A percentile compares a stretch with the other conserved stretches of the same genome.
These are phyloP conservation scores for Dactylellina parvicollis DNA, from an alignment of 2,329 filamentous ascomycete species.

Conservation along the genomic window DNA sequence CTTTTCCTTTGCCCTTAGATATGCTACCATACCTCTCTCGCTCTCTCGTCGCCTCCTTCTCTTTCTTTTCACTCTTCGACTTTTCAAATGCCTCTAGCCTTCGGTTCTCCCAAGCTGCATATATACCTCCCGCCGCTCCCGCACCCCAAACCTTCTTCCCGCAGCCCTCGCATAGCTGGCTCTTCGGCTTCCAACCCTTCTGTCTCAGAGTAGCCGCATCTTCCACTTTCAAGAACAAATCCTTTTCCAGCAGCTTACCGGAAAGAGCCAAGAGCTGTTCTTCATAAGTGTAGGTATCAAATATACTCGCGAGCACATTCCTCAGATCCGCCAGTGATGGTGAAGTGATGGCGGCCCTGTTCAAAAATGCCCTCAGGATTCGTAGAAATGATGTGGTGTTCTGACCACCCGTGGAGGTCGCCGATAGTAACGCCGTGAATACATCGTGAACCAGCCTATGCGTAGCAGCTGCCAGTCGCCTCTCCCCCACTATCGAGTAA, in stretches of 20 bases:
- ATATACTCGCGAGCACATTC: slow-evolving; percentile 84
- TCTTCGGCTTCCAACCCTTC: slow-evolving; percentile 86
- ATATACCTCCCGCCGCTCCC: slow-evolving; percentile 78
- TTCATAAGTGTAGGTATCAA: slow-evolving; percentile 94
- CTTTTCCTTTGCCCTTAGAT: slow-evolving; percentile 62
- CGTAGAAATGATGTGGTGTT: slow-evolving; percentile 76
- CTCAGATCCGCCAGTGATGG: slow-evolving; percentile 88
- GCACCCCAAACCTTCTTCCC: slow-evolving; percentile 86
- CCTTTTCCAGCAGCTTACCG: slow-evolving; percentile 85
- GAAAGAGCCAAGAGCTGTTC: slow-evolving; percentile 86
- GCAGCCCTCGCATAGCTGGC: slow-evolving; percentile 88
- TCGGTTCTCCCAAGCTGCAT: slow-evolving; percentile 80
- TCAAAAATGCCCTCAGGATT: slow-evolving; percentile 87
- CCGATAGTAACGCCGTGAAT: slow-evolving; percentile 84
- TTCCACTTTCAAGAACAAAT: slow-evolving; percentile 83
- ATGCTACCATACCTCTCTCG: slow-evolving; percentile 63
- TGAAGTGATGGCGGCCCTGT: slow-evolving; percentile 80
- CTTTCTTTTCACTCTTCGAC: slow-evolving; percentile 17
- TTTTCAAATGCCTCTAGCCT: slow-evolving; percentile 59
- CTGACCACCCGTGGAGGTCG: slow-evolving; percentile 69
- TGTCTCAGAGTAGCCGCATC: slow-evolving; percentile 78
- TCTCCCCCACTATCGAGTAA: slow-evolving; percentile 58
- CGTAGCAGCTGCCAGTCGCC: slow-evolving; percentile 73
- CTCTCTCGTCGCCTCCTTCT: slow-evolving; percentile 61
- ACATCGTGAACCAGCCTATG: slow-evolving; percentile 86